Percentiles rank a stretch among this genome's conserved stretches.
phyloP scores from a whole-genome alignment of 177 flowering plant genomes.

The Vitis hybrid region DNA sequence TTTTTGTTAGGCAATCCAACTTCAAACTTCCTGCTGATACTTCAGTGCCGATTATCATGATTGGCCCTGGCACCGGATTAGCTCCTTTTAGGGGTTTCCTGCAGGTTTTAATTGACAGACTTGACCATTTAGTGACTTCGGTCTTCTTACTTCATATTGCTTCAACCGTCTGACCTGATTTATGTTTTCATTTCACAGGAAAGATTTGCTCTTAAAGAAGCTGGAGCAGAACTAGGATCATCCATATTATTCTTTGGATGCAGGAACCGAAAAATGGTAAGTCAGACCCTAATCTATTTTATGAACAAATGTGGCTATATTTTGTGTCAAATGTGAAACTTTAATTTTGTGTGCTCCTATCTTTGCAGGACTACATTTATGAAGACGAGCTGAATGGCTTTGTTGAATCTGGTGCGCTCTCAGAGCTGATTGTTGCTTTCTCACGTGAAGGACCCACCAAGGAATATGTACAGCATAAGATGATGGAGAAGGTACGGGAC shows the following conservation, averaged over 20 bases:
- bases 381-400: conserved; percentile 82
- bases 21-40: conserved; percentile 84
- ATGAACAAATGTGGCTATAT: no score
- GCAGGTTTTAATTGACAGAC: conserved; percentile 53
- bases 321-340: background rate
- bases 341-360: background rate
- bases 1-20: conserved; percentile 88
- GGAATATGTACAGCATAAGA: conserved; percentile 95
- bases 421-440: conserved; percentile 85
- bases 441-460: conserved; percentile 90
- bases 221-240: conserved; percentile 73
- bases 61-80: conserved; percentile 99
- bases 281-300: conserved; percentile 3
- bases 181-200: conserved; percentile 48
- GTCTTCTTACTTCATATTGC: background rate
- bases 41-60: conserved; percentile 79
- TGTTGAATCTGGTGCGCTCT: conserved; percentile 62
- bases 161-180: background rate
- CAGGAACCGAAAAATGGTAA: conserved; percentile 80
- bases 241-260: conserved; percentile 89
- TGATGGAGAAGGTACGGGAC: conserved; percentile 72
- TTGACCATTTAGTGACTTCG: background rate
- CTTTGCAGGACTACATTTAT: conserved; percentile 84
- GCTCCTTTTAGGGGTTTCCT: conserved; percentile 99
- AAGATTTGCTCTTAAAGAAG: conserved; percentile 79